Evolutionary conservation across 805 yeast species (phyloP).

Genomic region (Blastobotrys muscicola): DNA sequence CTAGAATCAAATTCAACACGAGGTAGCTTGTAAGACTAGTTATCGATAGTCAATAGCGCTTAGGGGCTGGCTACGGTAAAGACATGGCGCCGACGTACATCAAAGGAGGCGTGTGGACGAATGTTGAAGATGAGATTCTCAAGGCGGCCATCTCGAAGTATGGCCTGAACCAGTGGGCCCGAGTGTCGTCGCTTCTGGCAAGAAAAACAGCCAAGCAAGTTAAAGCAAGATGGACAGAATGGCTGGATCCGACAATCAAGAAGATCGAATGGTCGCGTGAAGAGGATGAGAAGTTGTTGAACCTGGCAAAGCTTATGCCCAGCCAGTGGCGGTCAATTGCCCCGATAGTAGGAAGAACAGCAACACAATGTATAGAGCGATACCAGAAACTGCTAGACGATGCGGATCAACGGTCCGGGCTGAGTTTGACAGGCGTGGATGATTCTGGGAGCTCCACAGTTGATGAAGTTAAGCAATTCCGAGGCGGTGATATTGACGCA

Average conservation of each 20-base stretch:
- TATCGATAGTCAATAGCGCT: too few relatives aligned
- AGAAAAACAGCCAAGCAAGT: constrained; percentile 88
- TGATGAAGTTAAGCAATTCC: constrained; percentile 28
- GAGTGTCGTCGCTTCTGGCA: constrained; percentile 77
- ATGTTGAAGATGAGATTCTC: constrained; percentile 72
- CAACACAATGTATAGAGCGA: constrained; percentile 77
- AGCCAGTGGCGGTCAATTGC: constrained; percentile 96
- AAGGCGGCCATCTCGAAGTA: constrained; percentile 88
- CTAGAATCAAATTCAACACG: too few relatives aligned
- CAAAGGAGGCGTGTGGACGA: constrained; percentile 88
- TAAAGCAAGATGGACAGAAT: constrained; percentile 87
- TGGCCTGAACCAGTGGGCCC: constrained; percentile 90
- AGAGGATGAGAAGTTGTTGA: constrained; percentile 66
- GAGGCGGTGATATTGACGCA: constrained; percentile 53
- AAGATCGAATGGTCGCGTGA: constrained; percentile 59
- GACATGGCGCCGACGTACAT: constrained; percentile 52
- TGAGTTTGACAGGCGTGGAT: constrained; percentile 41
- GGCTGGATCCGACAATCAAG: constrained; percentile 64
- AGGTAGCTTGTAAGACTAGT: too few relatives aligned
- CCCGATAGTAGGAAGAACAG: constrained; percentile 69
- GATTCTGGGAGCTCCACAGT: constrained; percentile 36
- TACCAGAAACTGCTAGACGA: constrained; percentile 64
- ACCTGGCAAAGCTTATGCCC: constrained; percentile 62
- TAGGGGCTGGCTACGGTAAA: too few relatives aligned
- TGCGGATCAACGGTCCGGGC: constrained; percentile 30